Evolutionary conservation across 2,329 filamentous ascomycete species (phyloP).

Genomic region (Cylindrodendrum hubeiense): DNA sequence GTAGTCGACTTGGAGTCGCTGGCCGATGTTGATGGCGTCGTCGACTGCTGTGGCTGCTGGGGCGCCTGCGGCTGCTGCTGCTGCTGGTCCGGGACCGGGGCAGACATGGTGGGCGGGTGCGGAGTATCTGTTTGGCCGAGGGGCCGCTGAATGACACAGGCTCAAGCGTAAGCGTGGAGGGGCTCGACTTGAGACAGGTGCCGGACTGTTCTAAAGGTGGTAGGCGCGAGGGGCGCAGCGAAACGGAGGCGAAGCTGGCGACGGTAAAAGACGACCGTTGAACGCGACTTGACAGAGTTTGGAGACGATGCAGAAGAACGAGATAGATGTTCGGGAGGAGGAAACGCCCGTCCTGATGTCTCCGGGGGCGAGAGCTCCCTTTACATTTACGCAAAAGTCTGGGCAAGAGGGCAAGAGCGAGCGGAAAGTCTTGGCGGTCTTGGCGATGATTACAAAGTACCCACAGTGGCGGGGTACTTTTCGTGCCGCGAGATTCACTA

Average conservation of each 20-base stretch:
- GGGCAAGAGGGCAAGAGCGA: constrained; percentile 52
- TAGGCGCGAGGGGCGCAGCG: constrained; percentile 14
- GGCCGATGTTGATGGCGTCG: constrained; percentile 47
- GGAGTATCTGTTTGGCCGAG: constrained; percentile 39
- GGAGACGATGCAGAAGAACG: constrained; percentile 9
- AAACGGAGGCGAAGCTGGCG: neutral
- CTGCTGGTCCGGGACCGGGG: constrained; percentile 46
- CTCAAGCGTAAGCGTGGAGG: constrained; percentile 22
- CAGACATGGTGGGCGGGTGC: constrained; percentile 46
- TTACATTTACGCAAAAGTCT: constrained; percentile 52
- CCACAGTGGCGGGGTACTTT: constrained; percentile 18
- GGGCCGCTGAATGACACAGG: constrained; percentile 26
- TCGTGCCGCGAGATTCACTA: fast-evolving
- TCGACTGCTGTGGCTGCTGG: constrained; percentile 35
- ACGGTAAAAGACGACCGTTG: neutral
- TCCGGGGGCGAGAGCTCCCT: constrained; percentile 50
- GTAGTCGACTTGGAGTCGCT: constrained; percentile 66
- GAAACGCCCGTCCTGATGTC: constrained; percentile 37
- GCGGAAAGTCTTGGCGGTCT: constrained; percentile 55
- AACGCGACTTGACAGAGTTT: constrained; percentile 5
- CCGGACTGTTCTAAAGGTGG: constrained; percentile 2
- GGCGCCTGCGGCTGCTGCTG: constrained; percentile 25
- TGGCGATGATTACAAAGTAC: constrained; percentile 43
- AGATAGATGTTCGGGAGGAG: constrained; percentile 37
- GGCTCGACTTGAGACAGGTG: constrained; percentile 19